A percentile compares a stretch with the other conserved stretches of the same genome.
Conservation (phyloP, 2,329 filamentous ascomycete species). For the Phoma sp. region DNA sequence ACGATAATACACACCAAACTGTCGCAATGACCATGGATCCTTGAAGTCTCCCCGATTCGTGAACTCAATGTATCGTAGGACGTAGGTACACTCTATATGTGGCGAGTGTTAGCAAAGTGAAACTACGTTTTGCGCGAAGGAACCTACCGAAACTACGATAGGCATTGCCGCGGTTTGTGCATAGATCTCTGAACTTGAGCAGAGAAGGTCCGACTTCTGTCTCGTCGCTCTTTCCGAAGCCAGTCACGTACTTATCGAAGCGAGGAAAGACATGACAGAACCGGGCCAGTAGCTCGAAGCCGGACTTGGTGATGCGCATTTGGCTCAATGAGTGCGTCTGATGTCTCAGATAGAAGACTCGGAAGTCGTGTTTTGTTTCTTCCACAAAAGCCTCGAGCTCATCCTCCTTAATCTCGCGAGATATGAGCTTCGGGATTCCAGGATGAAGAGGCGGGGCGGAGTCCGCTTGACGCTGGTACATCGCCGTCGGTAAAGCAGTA, state of each 20-base stretch:
- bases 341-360: conserved; percentile 27
- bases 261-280: conserved; percentile 27
- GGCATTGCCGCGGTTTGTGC: background rate
- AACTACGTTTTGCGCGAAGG: too few relatives aligned
- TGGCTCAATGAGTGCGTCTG: conserved; percentile 26
- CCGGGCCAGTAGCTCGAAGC: background rate
- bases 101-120: too few relatives aligned
- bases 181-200: conserved; percentile 9
- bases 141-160: conserved; percentile 7
- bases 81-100: conserved; percentile 5
- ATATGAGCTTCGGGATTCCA: background rate
- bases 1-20: conserved; percentile 25
- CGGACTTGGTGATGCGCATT: conserved; percentile 24
- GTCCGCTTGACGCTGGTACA: background rate
- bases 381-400: conserved; percentile 2
- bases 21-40: conserved; percentile 23
- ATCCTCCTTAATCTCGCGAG: background rate
- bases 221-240: conserved; percentile 19
- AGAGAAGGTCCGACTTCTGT: conserved; percentile 28
- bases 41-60: conserved; percentile 3
- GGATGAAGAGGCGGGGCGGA: background rate
- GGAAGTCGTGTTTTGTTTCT: conserved; percentile 21
- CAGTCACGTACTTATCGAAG: conserved; percentile 28
- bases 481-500: background rate
- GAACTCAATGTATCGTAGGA: conserved; percentile 2